Conservation (phyloP, 768 basidiomycete genomes). For the Coprinellus micaceus region DNA sequence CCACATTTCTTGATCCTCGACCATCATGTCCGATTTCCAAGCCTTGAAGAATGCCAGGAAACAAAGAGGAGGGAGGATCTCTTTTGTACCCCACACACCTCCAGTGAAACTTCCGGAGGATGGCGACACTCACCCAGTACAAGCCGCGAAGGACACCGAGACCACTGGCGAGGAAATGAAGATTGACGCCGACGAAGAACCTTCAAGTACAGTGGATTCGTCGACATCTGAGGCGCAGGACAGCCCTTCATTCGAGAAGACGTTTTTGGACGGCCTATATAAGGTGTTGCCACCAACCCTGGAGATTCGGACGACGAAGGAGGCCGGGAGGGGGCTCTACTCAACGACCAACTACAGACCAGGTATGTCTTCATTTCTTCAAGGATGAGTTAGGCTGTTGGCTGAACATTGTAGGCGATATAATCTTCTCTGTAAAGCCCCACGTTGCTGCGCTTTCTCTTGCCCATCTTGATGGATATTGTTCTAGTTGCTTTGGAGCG, state of each 20-base stretch:
- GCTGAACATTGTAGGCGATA: slow-evolving; percentile 43
- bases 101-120: no score
- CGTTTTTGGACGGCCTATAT: slow-evolving; percentile 10
- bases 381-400: slow-evolving; percentile 7
- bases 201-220: background rate
- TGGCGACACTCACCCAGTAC: no score
- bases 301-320: slow-evolving; percentile 15
- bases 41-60: background rate
- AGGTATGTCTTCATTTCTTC: slow-evolving; percentile 3
- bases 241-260: background rate
- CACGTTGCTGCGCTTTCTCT: slow-evolving; percentile 65
- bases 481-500: slow-evolving; percentile 59
- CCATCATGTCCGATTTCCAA: background rate
- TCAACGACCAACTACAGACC: background rate
- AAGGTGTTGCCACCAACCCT: slow-evolving; percentile 18
- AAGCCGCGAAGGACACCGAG: no score
- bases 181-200: background rate
- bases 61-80: background rate
- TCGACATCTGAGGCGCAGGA: background rate
- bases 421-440: slow-evolving; percentile 55
- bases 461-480: slow-evolving; percentile 54
- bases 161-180: background rate
- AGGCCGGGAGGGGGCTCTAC: background rate
- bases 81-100: background rate
- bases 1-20: background rate